Percentiles rank a stretch among this genome's conserved stretches.
Evolutionary conservation across 257 asterid genomes (phyloP).

Genomic region (Salvia rosmarinus): DNA sequence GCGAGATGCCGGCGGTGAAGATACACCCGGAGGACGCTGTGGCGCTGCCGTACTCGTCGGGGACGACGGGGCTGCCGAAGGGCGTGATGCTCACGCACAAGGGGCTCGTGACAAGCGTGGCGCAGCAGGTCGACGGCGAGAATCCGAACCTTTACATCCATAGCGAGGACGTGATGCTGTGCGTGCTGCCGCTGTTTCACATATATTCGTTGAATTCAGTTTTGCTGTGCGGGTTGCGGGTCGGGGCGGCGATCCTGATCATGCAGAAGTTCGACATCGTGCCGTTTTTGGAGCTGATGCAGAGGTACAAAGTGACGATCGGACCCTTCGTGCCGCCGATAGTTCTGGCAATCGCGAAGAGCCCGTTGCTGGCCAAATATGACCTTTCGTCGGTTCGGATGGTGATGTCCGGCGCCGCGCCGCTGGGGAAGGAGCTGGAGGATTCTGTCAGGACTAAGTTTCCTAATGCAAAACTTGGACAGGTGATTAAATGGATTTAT

Average conservation of each 20-base stretch:
- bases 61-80: conserved; percentile 91
- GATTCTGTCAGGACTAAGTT: conserved; percentile 73
- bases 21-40: conserved; percentile 70
- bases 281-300: conserved; percentile 64
- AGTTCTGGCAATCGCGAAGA: conserved; percentile 70
- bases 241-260: conserved; percentile 78
- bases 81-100: conserved; percentile 96
- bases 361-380: conserved; percentile 66
- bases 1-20: conserved; percentile 61
- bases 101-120: conserved; percentile 84
- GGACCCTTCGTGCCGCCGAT: conserved; percentile 95
- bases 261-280: conserved; percentile 81
- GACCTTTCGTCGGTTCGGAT: conserved; percentile 76
- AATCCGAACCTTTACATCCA: conserved; percentile 83
- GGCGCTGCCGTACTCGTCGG: conserved; percentile 91
- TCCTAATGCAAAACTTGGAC: conserved; percentile 81
- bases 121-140: conserved; percentile 92
- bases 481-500: conserved; percentile 36
- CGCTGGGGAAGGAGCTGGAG: conserved; percentile 89
- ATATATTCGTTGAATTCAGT: conserved; percentile 75
- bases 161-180: conserved; percentile 70
- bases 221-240: conserved; percentile 82
- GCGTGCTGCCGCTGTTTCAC: conserved; percentile 83
- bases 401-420: conserved; percentile 96
- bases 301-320: conserved; percentile 72